Conservation (phyloP, 2,329 filamentous ascomycete species). For the Alternaria ethzedia region DNA sequence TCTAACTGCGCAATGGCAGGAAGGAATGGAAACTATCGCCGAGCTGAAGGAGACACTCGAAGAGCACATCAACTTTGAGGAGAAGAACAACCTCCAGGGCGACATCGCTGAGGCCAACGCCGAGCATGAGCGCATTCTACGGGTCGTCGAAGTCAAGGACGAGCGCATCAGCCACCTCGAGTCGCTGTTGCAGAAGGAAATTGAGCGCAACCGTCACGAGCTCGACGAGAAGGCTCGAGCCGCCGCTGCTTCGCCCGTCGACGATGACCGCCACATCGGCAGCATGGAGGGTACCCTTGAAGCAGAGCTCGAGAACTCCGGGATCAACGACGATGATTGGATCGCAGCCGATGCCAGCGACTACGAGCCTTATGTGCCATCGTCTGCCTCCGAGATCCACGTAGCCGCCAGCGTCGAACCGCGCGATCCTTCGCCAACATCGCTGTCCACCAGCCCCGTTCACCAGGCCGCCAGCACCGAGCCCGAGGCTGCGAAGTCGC, state of each 20-base stretch:
- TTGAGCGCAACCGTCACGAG: conserved; percentile 11
- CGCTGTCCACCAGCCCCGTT: background rate
- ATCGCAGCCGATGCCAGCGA: conserved; percentile 14
- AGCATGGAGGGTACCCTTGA: conserved; percentile 18
- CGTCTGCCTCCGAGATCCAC: background rate
- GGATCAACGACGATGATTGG: conserved; percentile 8
- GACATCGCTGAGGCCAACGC: conserved; percentile 17
- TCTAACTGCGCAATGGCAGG: conserved; percentile 17
- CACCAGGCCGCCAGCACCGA: background rate
- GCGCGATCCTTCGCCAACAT: background rate
- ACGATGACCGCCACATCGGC: conserved; percentile 7
- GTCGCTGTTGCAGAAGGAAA: conserved; percentile 25
- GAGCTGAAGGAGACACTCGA: conserved; percentile 12
- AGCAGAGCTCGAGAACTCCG: conserved; percentile 17
- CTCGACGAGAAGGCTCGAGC: conserved; percentile 14
- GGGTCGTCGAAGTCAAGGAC: conserved; percentile 29
- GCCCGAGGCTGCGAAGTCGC: background rate
- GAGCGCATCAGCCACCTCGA: conserved; percentile 33
- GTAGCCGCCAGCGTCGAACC: conserved; percentile 1
- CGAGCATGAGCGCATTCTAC: conserved; percentile 13
- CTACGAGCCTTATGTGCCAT: background rate
- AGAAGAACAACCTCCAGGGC: conserved; percentile 11
- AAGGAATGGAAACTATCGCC: conserved; percentile 5
- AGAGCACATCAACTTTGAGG: background rate
- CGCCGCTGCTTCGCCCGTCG: conserved; percentile 18